Evolutionary conservation across 495 filamentous ascomycete genomes (phyloP).

Genomic region (Penicillium parvum): DNA sequence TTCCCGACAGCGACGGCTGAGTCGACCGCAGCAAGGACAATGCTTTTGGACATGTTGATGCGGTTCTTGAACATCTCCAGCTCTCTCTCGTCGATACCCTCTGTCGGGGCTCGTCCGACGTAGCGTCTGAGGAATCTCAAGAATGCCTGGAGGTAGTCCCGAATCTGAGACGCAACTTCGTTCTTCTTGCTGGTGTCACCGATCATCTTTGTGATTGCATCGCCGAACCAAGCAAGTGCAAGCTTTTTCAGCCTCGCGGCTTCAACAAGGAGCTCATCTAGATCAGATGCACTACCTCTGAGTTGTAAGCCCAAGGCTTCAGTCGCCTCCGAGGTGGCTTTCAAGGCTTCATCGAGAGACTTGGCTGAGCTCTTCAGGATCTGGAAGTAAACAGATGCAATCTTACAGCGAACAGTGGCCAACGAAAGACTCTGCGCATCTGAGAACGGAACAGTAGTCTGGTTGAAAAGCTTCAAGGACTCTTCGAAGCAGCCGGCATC

Average conservation of each 20-base stretch:
- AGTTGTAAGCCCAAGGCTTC: slow-evolving; percentile 55
- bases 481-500: slow-evolving; percentile 43
- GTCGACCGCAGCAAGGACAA: slow-evolving; percentile 39
- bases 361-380: slow-evolving; percentile 26
- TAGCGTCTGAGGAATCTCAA: slow-evolving; percentile 45
- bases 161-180: slow-evolving; percentile 21
- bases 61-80: slow-evolving; percentile 29
- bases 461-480: slow-evolving; percentile 36
- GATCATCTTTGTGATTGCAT: slow-evolving; percentile 27
- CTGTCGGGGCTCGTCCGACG: slow-evolving; percentile 31
- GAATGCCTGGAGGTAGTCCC: slow-evolving; percentile 40
- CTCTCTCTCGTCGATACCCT: slow-evolving; percentile 29
- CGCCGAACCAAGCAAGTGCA: slow-evolving; percentile 50
- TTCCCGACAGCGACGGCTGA: slow-evolving; percentile 41
- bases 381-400: slow-evolving; percentile 40
- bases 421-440: slow-evolving; percentile 33
- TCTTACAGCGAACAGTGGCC: slow-evolving; percentile 41
- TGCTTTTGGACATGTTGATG: slow-evolving; percentile 30
- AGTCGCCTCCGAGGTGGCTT: slow-evolving; percentile 30
- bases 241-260: slow-evolving; percentile 60
- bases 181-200: slow-evolving; percentile 16
- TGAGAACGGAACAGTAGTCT: slow-evolving; percentile 31
- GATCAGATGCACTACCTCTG: slow-evolving; percentile 56
- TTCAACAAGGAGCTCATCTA: slow-evolving; percentile 67
- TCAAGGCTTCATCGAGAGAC: slow-evolving; percentile 15